Evolutionary conservation across 2,329 filamentous ascomycete genomes (phyloP), one percentile per base, ranked within the genome.

Genomic region (Drechslerella coelobrocha): DNA sequence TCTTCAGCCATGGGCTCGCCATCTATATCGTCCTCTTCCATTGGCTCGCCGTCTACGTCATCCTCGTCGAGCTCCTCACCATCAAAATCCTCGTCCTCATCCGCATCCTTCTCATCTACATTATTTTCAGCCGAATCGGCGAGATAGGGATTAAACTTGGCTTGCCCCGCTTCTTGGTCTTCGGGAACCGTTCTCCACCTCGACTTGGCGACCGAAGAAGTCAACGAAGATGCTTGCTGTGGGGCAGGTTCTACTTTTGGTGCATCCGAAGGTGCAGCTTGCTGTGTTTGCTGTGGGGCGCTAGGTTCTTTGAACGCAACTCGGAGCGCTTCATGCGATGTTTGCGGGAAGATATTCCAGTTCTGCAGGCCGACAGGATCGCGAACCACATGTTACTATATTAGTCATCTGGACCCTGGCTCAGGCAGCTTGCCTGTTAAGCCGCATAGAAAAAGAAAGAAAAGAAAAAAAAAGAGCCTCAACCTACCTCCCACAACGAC

Each of bases 291-390:
- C 10, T 45, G 73, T 2, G 82, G 83, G 60, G 83, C 79, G 2
- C 89, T 88, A 26, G 89, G 89, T 60, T 87, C 86, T 73, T 89
- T 86, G 75, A 96, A 96, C 10, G 84, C 84, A 60, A 83, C 81
- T 27, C 85, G 84, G 72, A 96, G 89, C 26, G 85, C 79, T 72
- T 90, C 88, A 73, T 93, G 89, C 51, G 85, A 88, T 61, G 88
- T 86, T 27, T 86, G 85, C 0, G 89, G 87, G 74, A 96, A 96
- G 0, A 85, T 83, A 74, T 81, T 84, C 82, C 83, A 85, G 9
- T 81, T 76, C 75, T 75, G 43, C 26, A 37, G 21, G n/a, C 21
- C 10, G 29, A 23, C 24, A 19, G n/a, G n/a, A n/a, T n/a, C n/a
- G n/a, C n/a, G n/a, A n/a, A n/a, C n/a, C n/a, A n/a, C n/a, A n/a